These are phyloP conservation scores for Fusarium sp. DNA, from an alignment of 2,329 filamentous ascomycete species.

Conservation along the genomic window DNA sequence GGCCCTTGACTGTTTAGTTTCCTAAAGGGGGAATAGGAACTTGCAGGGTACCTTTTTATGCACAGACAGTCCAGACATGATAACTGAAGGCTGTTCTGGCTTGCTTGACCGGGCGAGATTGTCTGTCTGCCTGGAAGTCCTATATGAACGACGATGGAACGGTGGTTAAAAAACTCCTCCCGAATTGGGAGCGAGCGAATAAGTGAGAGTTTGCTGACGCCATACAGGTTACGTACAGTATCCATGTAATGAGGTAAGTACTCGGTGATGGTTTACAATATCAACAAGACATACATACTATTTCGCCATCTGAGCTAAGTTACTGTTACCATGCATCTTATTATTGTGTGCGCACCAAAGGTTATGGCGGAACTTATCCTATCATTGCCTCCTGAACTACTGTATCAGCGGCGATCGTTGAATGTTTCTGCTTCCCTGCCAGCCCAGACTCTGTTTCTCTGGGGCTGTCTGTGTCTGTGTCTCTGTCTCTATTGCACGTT, in stretches of 20 bases:
- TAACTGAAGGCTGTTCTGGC: slow-evolving; percentile 1
- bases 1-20: slow-evolving; percentile 8
- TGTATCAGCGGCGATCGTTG: slow-evolving; percentile 19
- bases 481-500: background rate
- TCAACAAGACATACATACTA: slow-evolving; percentile 7
- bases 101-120: slow-evolving; percentile 10
- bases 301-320: slow-evolving; percentile 35
- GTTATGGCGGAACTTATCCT: slow-evolving; percentile 21
- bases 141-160: background rate
- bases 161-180: slow-evolving; percentile 5
- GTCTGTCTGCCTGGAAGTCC: background rate
- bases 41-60: slow-evolving; percentile 18
- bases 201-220: slow-evolving; percentile 36
- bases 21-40: slow-evolving; percentile 20
- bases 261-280: slow-evolving; percentile 1
- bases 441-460: background rate
- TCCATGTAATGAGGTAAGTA: background rate
- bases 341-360: background rate
- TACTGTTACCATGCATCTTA: background rate
- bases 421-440: slow-evolving; percentile 17
- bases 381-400: slow-evolving; percentile 5
- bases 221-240: slow-evolving; percentile 28
- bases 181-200: slow-evolving; percentile 40
- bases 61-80: background rate
- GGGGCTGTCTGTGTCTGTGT: background rate